phyloP scores from a whole-genome alignment of 1,139 yeast genomes.

The Neolecta irregularis region DNA sequence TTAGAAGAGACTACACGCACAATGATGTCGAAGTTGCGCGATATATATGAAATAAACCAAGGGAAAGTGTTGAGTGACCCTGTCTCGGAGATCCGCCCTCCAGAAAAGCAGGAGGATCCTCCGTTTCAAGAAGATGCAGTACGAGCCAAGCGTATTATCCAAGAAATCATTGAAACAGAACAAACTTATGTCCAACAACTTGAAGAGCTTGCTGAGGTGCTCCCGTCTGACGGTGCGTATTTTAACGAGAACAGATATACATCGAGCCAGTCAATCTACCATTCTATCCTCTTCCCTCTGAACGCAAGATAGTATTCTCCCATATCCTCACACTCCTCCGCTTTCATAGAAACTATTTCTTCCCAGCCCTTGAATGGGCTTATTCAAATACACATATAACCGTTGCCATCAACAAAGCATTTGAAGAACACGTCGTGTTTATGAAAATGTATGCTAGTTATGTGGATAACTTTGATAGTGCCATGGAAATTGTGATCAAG shows the following conservation, averaged over 20 bases:
- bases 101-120: not conserved
- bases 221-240: too few species aligned
- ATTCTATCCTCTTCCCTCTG: not conserved
- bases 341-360: constrained; percentile 3
- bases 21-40: not conserved
- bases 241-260: not conserved
- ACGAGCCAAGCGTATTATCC: not conserved
- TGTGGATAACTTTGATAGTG: constrained; percentile 1
- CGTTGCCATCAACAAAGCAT: not conserved
- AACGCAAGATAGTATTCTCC: not conserved
- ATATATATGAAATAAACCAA: constrained; percentile 1
- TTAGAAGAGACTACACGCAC: too few species aligned
- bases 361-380: too few species aligned
- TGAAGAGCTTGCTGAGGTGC: not conserved
- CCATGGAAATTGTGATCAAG: not conserved
- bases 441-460: constrained; percentile 1
- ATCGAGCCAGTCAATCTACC: not conserved
- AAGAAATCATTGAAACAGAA: constrained; percentile 3
- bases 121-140: too few species aligned
- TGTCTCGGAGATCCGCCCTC: not conserved
- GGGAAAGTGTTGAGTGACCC: not conserved
- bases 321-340: constrained; percentile 1
- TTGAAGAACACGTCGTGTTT: not conserved
- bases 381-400: too few species aligned
- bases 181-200: not conserved